Base-by-base conservation (phyloP, 768 basidiomycete species). In the Lactarius sp. region DNA sequence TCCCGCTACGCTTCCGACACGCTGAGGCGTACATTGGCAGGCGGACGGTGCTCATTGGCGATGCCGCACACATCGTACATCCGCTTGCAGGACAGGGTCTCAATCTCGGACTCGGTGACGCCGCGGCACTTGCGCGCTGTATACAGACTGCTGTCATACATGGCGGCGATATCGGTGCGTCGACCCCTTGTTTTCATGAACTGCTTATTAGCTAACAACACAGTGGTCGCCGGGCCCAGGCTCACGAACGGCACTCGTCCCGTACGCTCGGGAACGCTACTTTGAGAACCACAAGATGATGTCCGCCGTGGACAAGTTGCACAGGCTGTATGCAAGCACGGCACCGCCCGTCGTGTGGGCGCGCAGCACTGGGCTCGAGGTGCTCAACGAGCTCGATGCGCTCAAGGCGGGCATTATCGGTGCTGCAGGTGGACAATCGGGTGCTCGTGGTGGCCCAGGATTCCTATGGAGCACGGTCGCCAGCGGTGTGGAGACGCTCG, bases 41-140 rank as follows among this genome's bases (percentile, higher is more conserved):
- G 70, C 83, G 96, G 4, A 95, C 92, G 0, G 94, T 88, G 2
- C 85, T 98, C 8, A 83, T 98, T 1, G 97, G 97, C 2, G 97
- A 99, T 74, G 95, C 96, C 1, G 97, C 95, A 18, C 97, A 98
- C 71, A 92, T 92, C 0, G 79, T 94, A 1, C 96, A 98, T 71
- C 96, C 97, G 1, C 83, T 98, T 33, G 96, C 95, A 0, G 97
- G 97, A 2, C 96, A 98, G 73, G 97, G 96, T 0, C 79, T 98
- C 47, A 98, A 99, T 73, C 77, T 96, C 71, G 97, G 96, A n/a
- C 77, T 99, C 34, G 87, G 79, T 1, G 96, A 99, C 72, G 92
- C 88, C 3, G 81, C 87, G 70, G 81, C 81, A 60, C 81, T 99
- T 14, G 77, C 85, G 0, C 78, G 80, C 52, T 85, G 85, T 67